Conservation (phyloP, 2,329 filamentous ascomycete genomes). For the Plectosphaerella cucumerina region DNA sequence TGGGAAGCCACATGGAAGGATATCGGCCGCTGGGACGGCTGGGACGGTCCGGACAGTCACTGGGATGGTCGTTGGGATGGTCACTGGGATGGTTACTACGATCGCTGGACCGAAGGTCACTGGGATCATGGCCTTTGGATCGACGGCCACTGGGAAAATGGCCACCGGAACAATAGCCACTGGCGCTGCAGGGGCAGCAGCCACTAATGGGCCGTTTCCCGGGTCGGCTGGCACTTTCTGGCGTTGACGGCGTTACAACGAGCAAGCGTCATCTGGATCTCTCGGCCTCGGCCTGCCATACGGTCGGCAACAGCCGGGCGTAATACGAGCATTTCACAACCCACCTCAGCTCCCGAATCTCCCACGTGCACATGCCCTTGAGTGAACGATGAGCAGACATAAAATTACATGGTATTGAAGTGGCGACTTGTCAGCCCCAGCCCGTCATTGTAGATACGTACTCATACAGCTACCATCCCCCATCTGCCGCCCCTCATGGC, state of each 20-base stretch:
- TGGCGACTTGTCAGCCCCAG: slow-evolving; percentile 14
- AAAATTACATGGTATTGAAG: slow-evolving; percentile 17
- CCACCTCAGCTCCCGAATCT: too few species aligned
- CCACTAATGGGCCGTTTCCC: too few species aligned
- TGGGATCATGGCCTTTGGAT: background rate
- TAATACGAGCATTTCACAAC: too few species aligned
- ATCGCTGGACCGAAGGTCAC: too few species aligned
- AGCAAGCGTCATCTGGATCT: background rate
- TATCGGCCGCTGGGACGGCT: background rate
- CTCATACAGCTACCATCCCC: slow-evolving; percentile 8
- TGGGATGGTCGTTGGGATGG: background rate
- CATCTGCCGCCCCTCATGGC: slow-evolving; percentile 20
- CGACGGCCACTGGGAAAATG: background rate
- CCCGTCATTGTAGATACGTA: slow-evolving; percentile 1
- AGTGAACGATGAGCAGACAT: slow-evolving; percentile 2
- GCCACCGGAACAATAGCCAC: too few species aligned
- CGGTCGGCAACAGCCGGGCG: too few species aligned
- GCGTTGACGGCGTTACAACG: background rate
- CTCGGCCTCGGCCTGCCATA: too few species aligned
- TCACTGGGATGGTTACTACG: background rate
- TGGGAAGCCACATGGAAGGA: background rate
- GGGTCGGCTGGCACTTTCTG: background rate
- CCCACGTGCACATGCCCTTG: background rate
- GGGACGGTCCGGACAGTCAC: too few species aligned
- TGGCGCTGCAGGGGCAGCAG: too few species aligned